Percentiles rank a stretch among this genome's conserved stretches.
Evolutionary conservation across 495 filamentous ascomycete species (phyloP).

Genomic region (Trichoderma orchidacearum): DNA sequence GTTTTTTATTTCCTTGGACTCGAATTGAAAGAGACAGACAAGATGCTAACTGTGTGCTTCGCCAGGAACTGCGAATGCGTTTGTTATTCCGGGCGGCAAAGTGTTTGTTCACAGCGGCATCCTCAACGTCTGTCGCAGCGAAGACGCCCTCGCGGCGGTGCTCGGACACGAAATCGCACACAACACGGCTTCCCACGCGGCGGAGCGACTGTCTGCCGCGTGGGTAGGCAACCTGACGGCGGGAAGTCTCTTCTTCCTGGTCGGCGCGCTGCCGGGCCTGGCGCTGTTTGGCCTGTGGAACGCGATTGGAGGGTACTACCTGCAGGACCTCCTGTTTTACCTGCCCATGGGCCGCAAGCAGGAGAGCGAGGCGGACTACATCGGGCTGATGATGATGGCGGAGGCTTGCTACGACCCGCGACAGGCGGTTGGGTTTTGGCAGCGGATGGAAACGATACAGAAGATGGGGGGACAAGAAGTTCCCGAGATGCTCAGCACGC

Average conservation of each 20-base stretch:
- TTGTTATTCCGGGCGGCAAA: constrained; percentile 85
- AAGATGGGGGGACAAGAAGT: constrained; percentile 29
- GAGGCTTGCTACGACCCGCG: constrained; percentile 54
- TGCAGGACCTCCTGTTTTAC: constrained; percentile 49
- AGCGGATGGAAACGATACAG: constrained; percentile 44
- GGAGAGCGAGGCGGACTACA: constrained; percentile 67
- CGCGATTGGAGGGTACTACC: constrained; percentile 18
- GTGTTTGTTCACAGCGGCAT: constrained; percentile 89
- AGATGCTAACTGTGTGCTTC: no score
- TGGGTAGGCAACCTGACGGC: constrained; percentile 42
- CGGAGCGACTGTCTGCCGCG: constrained; percentile 56
- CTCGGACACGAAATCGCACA: constrained; percentile 94
- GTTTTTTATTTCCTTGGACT: background rate
- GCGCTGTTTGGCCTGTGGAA: constrained; percentile 10
- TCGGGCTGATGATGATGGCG: constrained; percentile 62
- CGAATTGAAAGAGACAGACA: no score
- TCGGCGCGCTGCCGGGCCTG: constrained; percentile 34
- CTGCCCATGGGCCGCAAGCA: constrained; percentile 56
- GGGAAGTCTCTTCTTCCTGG: constrained; percentile 31
- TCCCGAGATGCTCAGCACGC: constrained; percentile 76
- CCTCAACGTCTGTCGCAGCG: constrained; percentile 52
- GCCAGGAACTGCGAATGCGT: constrained; percentile 52
- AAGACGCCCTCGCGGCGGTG: constrained; percentile 71
- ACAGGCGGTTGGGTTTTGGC: constrained; percentile 63
- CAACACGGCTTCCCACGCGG: constrained; percentile 66